These are phyloP conservation scores for Cryptosporidium xiaoi DNA, from an alignment of 169 alveolate genomes.

Conservation along the genomic window DNA sequence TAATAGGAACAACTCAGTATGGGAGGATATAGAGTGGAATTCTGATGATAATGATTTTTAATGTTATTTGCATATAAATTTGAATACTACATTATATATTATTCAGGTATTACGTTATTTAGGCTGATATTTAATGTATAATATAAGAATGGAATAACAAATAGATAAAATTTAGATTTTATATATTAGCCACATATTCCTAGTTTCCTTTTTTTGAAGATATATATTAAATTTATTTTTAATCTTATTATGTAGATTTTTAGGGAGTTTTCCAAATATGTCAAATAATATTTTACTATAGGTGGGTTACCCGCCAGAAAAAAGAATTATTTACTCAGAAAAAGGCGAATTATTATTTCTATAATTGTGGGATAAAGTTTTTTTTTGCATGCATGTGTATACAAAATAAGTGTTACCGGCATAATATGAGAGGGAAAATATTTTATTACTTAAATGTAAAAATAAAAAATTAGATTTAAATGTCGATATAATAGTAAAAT, in stretches of 20 bases:
- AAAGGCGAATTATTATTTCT: neutral
- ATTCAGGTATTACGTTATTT: neutral
- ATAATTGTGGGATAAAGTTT: neutral
- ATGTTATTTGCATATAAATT: neutral
- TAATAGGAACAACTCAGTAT: neutral
- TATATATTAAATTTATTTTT: too few species aligned
- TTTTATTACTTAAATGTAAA: neutral
- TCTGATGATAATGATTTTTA: neutral
- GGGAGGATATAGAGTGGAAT: conserved; percentile 35
- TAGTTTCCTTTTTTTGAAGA: too few species aligned
- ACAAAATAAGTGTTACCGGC: conserved; percentile 22
- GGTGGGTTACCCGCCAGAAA: too few species aligned
- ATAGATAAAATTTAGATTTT: too few species aligned
- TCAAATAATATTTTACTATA: too few species aligned
- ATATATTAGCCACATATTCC: too few species aligned
- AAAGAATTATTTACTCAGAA: too few species aligned
- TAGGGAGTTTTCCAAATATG: too few species aligned
- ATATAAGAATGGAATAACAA: too few species aligned
- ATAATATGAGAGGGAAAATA: conserved; percentile 3
- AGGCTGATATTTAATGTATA: too few species aligned
- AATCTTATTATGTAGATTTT: too few species aligned
- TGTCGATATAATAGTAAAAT: neutral
- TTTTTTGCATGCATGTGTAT: conserved; percentile 56
- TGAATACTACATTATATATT: neutral
- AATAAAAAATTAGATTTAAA: neutral